Conservation (phyloP, 371 early-diverging fungal genomes). For the Syncephalastrum contaminatum region DNA sequence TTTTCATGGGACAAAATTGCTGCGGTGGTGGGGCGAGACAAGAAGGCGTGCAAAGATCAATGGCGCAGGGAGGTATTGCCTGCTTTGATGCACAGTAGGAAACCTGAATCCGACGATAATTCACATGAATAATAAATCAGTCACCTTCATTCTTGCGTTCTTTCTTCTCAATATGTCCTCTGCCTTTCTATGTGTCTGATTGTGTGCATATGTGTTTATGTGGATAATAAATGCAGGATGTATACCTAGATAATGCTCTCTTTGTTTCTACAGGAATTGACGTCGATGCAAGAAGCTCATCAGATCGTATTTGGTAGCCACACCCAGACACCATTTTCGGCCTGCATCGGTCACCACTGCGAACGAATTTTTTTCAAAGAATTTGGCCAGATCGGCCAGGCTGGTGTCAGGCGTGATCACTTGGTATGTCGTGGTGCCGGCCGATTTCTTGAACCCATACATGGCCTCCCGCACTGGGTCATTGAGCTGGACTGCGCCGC, state of each 20-base stretch:
- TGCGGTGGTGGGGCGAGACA: conserved; percentile 13
- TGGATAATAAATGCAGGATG: no score
- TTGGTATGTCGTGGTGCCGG: conserved; percentile 47
- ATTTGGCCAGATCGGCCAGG: conserved; percentile 70
- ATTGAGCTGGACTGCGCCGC: conserved; percentile 38
- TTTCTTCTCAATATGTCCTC: no score
- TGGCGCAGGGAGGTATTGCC: conserved; percentile 25
- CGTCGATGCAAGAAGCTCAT: conserved; percentile 64
- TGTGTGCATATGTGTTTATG: no score
- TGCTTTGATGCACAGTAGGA: neutral
- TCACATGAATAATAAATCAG: no score
- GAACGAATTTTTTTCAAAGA: conserved; percentile 79
- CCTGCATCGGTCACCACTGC: conserved; percentile 81
- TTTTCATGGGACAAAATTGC: conserved; percentile 26
- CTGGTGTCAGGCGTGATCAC: conserved; percentile 82
- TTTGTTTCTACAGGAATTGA: conserved; percentile 33
- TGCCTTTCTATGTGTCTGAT: no score
- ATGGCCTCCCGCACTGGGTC: conserved; percentile 62
- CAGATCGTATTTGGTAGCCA: conserved; percentile 81
- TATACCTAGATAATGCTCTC: no score
- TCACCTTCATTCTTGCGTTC: no score
- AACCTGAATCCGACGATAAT: no score
- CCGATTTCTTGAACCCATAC: conserved; percentile 57
- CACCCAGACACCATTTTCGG: conserved; percentile 82
- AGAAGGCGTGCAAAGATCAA: conserved; percentile 28